phyloP scores from a whole-genome alignment of 2,329 filamentous ascomycete species.

The Xylaria polymorpha region DNA sequence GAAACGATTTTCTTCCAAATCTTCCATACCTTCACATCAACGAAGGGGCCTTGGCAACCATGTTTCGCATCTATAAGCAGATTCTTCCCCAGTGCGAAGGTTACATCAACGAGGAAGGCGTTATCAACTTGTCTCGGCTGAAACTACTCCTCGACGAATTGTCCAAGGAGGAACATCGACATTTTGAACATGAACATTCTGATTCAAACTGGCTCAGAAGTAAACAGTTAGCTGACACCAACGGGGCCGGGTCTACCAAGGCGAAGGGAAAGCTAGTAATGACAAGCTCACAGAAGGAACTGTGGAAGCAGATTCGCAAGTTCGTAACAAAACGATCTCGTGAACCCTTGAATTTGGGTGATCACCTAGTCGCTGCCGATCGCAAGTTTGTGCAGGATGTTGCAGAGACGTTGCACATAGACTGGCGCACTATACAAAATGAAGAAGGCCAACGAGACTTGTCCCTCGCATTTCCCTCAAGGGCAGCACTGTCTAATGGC shows the following conservation, averaged over 20 bases:
- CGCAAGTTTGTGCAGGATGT: conserved; percentile 93
- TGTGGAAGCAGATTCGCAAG: conserved; percentile 85
- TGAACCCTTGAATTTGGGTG: conserved; percentile 77
- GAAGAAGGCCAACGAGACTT: conserved; percentile 66
- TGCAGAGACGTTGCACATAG: conserved; percentile 70
- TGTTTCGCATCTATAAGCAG: conserved; percentile 97
- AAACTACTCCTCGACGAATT: conserved; percentile 83
- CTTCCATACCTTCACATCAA: conserved; percentile 97
- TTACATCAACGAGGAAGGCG: conserved; percentile 95
- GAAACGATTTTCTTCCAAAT: conserved; percentile 98
- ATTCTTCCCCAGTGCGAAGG: conserved; percentile 88
- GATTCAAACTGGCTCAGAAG: conserved; percentile 93
- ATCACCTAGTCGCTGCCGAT: conserved; percentile 80
- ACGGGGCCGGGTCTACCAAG: conserved; percentile 70
- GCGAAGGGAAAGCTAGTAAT: conserved; percentile 75
- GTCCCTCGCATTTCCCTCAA: conserved; percentile 61
- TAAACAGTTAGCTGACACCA: conserved; percentile 79
- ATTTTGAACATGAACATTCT: conserved; percentile 89
- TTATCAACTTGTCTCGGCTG: conserved; percentile 87
- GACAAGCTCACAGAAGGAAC: conserved; percentile 80
- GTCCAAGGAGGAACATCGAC: conserved; percentile 87
- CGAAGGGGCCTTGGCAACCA: conserved; percentile 93
- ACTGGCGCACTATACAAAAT: conserved; percentile 69
- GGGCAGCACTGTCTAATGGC: conserved; percentile 48
- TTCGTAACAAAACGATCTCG: conserved; percentile 78